These are phyloP conservation scores for Mycosphaerella sp. DNA, from an alignment of 2,329 filamentous ascomycete species.

Conservation along the genomic window DNA sequence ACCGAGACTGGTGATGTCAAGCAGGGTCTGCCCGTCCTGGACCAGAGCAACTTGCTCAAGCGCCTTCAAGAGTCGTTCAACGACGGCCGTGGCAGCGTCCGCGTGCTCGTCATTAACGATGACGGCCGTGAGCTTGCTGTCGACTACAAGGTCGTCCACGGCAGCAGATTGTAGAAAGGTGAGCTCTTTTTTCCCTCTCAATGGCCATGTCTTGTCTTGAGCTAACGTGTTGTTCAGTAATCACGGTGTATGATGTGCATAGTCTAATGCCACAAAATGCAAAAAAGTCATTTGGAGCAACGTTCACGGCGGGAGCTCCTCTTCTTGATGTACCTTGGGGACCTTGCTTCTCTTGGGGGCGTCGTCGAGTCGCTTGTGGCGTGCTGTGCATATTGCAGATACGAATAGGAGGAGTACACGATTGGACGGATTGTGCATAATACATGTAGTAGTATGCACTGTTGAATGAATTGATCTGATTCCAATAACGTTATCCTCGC, in stretches of 20 bases:
- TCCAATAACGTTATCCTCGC: neutral
- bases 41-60: slow-evolving; percentile 82
- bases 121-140: slow-evolving; percentile 89
- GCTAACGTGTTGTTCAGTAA: slow-evolving; percentile 11
- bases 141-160: slow-evolving; percentile 98
- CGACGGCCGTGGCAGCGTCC: slow-evolving; percentile 86
- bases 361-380: slow-evolving; percentile 5
- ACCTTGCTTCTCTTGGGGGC: slow-evolving; percentile 7
- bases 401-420: slow-evolving; percentile 4
- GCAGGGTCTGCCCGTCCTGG: slow-evolving; percentile 85
- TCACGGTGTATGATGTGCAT: slow-evolving; percentile 17
- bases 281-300: slow-evolving; percentile 14
- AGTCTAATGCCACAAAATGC: slow-evolving; percentile 13
- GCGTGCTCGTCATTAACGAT: slow-evolving; percentile 93
- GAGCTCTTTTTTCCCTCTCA: neutral
- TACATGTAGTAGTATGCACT: neutral
- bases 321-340: slow-evolving; percentile 20
- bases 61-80: slow-evolving; percentile 80
- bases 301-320: slow-evolving; percentile 5
- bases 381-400: slow-evolving; percentile 12
- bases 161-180: slow-evolving; percentile 52
- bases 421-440: slow-evolving; percentile 20
- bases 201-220: too few species aligned
- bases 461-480: slow-evolving; percentile 5
- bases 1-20: slow-evolving; percentile 99